Percentiles rank a stretch among this genome's conserved stretches.
These are phyloP conservation scores for Anthracocystis walkeri DNA, from an alignment of 1,284 basidiomycete genomes.

Conservation along the genomic window DNA sequence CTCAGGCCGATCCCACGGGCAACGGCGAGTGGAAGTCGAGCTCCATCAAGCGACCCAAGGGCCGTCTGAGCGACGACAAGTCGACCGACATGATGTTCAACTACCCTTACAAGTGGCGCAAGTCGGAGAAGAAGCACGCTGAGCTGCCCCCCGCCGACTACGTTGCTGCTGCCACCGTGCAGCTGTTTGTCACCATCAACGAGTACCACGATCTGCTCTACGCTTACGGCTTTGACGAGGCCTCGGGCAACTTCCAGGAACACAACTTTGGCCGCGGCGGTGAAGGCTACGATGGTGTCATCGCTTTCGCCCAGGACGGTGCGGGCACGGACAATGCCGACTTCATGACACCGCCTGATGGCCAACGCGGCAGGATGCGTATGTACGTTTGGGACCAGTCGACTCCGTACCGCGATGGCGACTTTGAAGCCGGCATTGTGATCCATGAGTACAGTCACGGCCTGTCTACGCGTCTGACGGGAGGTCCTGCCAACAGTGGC, in stretches of 20 bases:
- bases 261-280: conserved; percentile 93
- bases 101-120: conserved; percentile 63
- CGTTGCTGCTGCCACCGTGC: conserved; percentile 47
- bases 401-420: conserved; percentile 87
- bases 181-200: conserved; percentile 63
- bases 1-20: conserved; percentile 51
- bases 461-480: conserved; percentile 90
- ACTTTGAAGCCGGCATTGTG: conserved; percentile 77
- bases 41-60: conserved; percentile 48
- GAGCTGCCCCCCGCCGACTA: conserved; percentile 53
- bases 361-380: conserved; percentile 86
- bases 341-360: conserved; percentile 73
- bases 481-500: conserved; percentile 90
- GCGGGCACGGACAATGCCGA: conserved; percentile 77
- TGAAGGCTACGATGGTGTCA: conserved; percentile 85
- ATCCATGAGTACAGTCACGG: conserved; percentile 77
- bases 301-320: conserved; percentile 93
- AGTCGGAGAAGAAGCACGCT: conserved; percentile 54
- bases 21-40: conserved; percentile 51
- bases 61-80: conserved; percentile 39
- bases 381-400: conserved; percentile 87
- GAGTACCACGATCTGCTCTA: conserved; percentile 61
- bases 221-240: conserved; percentile 85
- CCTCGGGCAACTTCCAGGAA: conserved; percentile 95
- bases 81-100: conserved; percentile 57